Percentiles rank a stretch among this genome's conserved stretches.
phyloP scores from a whole-genome alignment of 306 rosid genomes.

The Clitoria ternatea region DNA sequence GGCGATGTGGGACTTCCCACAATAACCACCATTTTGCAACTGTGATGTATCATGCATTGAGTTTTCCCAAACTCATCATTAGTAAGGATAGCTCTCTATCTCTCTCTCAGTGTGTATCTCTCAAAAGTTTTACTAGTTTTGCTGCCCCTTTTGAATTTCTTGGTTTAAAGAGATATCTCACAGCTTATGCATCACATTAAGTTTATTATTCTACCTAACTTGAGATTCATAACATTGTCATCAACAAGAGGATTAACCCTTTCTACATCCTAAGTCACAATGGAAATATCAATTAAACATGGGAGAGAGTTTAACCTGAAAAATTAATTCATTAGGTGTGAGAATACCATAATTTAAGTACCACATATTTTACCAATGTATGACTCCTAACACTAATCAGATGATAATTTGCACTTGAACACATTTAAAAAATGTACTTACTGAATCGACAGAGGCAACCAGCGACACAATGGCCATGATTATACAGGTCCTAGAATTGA shows the following conservation, averaged over 20 bases:
- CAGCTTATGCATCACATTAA: neutral
- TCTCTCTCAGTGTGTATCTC: neutral
- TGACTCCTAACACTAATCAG: neutral
- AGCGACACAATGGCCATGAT: conserved; percentile 63
- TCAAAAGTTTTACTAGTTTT: neutral
- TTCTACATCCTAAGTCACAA: neutral
- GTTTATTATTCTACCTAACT: neutral
- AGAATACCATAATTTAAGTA: neutral
- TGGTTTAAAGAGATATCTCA: neutral
- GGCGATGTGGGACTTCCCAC: too few species aligned
- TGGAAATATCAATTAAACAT: neutral
- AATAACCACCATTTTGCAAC: neutral
- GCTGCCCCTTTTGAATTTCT: neutral
- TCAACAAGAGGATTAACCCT: too few species aligned
- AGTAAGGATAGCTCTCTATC: neutral
- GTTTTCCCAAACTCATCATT: neutral
- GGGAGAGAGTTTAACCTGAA: too few species aligned
- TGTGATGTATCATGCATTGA: neutral
- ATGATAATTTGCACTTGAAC: conserved; percentile 9
- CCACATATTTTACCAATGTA: neutral
- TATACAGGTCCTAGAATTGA: conserved; percentile 66
- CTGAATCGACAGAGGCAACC: conserved; percentile 75
- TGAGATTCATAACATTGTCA: neutral
- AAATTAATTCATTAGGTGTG: neutral
- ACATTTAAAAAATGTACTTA: conserved; percentile 32